These are phyloP conservation scores for Aspergillus novofumigatus DNA, from an alignment of 2,329 filamentous ascomycete genomes.

Conservation along the genomic window DNA sequence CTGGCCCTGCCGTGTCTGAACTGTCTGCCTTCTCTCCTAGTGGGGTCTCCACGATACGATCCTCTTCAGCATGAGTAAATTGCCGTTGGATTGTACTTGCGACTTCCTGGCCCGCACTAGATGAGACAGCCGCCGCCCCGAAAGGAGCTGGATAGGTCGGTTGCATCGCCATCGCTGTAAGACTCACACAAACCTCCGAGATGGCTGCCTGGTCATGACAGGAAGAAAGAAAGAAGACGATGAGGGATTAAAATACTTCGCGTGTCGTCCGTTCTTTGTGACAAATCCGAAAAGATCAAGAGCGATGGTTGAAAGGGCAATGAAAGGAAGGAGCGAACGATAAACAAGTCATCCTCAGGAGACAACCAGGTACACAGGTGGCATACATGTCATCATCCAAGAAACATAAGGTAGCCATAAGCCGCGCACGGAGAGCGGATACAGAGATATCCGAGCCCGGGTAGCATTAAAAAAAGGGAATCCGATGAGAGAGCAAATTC, in stretches of 20 bases:
- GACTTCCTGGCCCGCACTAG: slow-evolving; percentile 1
- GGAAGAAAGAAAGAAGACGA: not conserved
- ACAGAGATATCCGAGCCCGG: not conserved
- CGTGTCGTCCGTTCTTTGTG: not conserved
- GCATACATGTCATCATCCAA: not conserved
- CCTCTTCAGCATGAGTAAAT: not conserved
- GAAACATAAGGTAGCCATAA: not conserved
- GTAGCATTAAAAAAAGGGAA: not conserved
- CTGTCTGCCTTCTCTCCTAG: slow-evolving; percentile 17
- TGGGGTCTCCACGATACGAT: not conserved
- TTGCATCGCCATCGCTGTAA: slow-evolving; percentile 8
- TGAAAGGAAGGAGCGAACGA: not conserved
- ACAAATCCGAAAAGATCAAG: not conserved
- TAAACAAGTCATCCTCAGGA: not conserved
- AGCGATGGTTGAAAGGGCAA: not conserved
- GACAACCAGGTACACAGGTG: not conserved
- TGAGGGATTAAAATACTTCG: not conserved
- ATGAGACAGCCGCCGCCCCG: slow-evolving; percentile 10
- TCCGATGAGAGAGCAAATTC: not conserved
- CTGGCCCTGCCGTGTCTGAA: slow-evolving; percentile 19
- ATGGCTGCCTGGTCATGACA: not conserved
- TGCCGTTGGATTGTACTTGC: slow-evolving; percentile 8
- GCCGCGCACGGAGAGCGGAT: not conserved
- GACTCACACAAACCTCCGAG: not conserved
- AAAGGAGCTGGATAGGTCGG: slow-evolving; percentile 17